phyloP scores from a whole-genome alignment of 192 early-diverging fungal genomes.

The Linderina pennispora region DNA sequence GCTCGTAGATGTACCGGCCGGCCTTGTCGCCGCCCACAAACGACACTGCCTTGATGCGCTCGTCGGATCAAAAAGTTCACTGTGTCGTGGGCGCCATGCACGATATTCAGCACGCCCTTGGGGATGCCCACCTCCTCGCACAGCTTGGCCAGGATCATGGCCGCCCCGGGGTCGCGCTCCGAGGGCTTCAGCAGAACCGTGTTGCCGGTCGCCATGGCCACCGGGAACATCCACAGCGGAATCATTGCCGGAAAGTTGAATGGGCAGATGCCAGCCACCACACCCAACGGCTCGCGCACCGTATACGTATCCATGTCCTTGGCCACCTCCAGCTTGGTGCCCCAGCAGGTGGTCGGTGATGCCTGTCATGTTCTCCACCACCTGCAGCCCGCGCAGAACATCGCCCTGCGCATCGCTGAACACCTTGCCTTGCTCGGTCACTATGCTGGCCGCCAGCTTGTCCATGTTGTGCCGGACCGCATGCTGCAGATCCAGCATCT shows the following conservation, averaged over 20 bases:
- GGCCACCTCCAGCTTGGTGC: constrained; percentile 74
- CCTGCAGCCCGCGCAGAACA: constrained; percentile 86
- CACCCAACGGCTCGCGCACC: constrained; percentile 87
- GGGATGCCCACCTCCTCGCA: constrained; percentile 87
- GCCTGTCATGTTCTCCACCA: constrained; percentile 78
- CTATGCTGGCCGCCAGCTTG: constrained; percentile 72
- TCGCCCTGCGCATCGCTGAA: constrained; percentile 87
- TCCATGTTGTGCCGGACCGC: constrained; percentile 79
- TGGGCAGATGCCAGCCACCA: constrained; percentile 88
- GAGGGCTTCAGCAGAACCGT: constrained; percentile 89
- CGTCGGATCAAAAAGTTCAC: constrained; percentile 89
- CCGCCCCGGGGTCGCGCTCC: constrained; percentile 89
- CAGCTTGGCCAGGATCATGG: constrained; percentile 83
- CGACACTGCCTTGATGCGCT: constrained; percentile 83
- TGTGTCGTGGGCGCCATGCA: constrained; percentile 80
- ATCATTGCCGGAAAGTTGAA: constrained; percentile 99
- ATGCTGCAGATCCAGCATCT: constrained; percentile 88
- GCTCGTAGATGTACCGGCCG: constrained; percentile 83
- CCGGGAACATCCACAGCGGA: constrained; percentile 93
- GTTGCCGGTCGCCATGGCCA: constrained; percentile 90
- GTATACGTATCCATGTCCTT: constrained; percentile 96
- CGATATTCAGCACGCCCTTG: constrained; percentile 84
- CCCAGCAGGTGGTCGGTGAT: constrained; percentile 79
- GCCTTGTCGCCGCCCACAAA: constrained; percentile 91
- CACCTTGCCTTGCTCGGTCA: constrained; percentile 89